phyloP scores from a whole-genome alignment of 169 alveolate genomes.

The Plasmodium gonderi region DNA sequence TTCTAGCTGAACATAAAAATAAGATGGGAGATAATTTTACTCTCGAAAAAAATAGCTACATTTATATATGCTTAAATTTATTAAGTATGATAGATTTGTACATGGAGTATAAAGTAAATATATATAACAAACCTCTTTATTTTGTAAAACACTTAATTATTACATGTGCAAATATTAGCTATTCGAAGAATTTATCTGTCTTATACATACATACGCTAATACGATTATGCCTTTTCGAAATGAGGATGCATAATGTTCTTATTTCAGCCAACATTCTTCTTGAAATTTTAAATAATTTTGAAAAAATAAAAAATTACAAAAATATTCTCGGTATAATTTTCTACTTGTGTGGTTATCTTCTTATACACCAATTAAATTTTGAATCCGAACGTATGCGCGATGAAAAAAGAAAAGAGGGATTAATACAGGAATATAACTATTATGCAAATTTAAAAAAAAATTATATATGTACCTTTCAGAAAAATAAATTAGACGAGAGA shows the following conservation, averaged over 20 bases:
- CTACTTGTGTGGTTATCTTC: conserved; percentile 43
- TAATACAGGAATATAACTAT: conserved; percentile 32
- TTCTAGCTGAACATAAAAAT: conserved; percentile 19
- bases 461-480: not conserved
- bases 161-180: conserved; percentile 63
- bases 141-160: conserved; percentile 66
- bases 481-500: not conserved
- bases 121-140: conserved; percentile 36
- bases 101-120: conserved; percentile 47
- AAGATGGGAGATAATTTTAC: not conserved
- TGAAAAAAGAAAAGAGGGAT: not conserved
- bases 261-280: conserved; percentile 32
- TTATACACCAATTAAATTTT: conserved; percentile 17
- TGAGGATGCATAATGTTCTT: conserved; percentile 39
- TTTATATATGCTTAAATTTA: conserved; percentile 52
- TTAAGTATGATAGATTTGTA: conserved; percentile 55
- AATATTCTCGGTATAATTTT: conserved; percentile 44
- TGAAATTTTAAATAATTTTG: conserved; percentile 56
- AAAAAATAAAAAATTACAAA: conserved; percentile 40
- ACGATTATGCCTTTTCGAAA: conserved; percentile 65
- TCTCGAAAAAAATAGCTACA: conserved; percentile 23
- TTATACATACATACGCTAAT: conserved; percentile 42
- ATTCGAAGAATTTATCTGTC: conserved; percentile 14
- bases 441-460: conserved; percentile 27
- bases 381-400: not conserved